Conservation (phyloP, 345 rosid genomes). For the Gossypium arboreum region DNA sequence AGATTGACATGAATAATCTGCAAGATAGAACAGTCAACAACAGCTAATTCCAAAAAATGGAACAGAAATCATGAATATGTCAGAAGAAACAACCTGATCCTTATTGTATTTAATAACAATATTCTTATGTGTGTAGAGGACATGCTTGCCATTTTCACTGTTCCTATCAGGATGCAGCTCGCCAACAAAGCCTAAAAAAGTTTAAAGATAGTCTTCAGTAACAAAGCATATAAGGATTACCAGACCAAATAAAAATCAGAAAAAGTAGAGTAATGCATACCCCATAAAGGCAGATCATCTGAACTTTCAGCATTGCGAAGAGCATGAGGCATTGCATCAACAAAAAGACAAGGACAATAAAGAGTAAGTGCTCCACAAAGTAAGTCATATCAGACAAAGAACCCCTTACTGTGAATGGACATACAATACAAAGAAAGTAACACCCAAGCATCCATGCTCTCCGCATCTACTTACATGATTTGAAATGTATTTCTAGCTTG, state of each 20-base stretch:
- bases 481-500: not conserved
- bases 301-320: constrained; percentile 38
- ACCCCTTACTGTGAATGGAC: not conserved
- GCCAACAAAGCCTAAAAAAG: constrained; percentile 72
- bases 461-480: not conserved
- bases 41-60: not conserved
- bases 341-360: constrained; percentile 22
- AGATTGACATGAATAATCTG: constrained; percentile 93
- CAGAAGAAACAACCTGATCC: constrained; percentile 63
- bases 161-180: constrained; percentile 69
- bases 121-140: constrained; percentile 80
- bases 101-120: constrained; percentile 66
- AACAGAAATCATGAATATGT: constrained; percentile 1
- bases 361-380: constrained; percentile 13
- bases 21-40: constrained; percentile 7
- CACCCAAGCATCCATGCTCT: not conserved
- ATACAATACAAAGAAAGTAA: not conserved
- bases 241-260: not conserved
- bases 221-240: not conserved
- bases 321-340: constrained; percentile 20
- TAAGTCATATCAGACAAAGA: constrained; percentile 13
- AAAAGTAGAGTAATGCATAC: constrained; percentile 40
- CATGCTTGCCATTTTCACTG: constrained; percentile 65
- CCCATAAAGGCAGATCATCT: constrained; percentile 97
- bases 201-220: constrained; percentile 15